Evolutionary conservation across 1,284 basidiomycete species (phyloP).

Genomic region (Polyporus tsugae): DNA sequence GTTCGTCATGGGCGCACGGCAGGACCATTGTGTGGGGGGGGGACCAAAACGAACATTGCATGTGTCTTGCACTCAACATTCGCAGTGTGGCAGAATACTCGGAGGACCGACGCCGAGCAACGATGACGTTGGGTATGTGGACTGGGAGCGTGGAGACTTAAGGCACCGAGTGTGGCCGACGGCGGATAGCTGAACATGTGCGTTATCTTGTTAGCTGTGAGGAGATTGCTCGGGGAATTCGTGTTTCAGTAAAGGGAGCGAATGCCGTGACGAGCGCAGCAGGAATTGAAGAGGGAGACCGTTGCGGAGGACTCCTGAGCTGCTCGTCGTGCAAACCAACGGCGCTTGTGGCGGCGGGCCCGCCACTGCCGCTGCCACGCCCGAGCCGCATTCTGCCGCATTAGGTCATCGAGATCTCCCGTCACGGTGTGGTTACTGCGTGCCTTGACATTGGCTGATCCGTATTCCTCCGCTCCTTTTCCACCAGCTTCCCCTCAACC

Average conservation of each 20-base stretch:
- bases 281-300: not conserved
- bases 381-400: not conserved
- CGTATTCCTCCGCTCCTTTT: not conserved
- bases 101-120: not conserved
- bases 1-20: not conserved
- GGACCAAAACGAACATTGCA: not conserved
- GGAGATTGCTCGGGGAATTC: not conserved
- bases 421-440: not conserved
- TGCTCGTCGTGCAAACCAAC: not conserved
- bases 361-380: not conserved
- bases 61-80: not conserved
- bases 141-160: not conserved
- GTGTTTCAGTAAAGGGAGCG: not conserved
- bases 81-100: not conserved
- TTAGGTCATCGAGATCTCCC: not conserved
- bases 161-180: not conserved
- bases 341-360: not conserved
- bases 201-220: not conserved
- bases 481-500: not conserved
- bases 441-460: not conserved
- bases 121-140: not conserved
- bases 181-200: constrained; percentile 1
- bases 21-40: not conserved
- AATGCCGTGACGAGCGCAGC: not conserved
- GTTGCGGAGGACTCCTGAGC: not conserved